Conservation (phyloP, 2,329 filamentous ascomycete genomes). For the Thelonectria olida region DNA sequence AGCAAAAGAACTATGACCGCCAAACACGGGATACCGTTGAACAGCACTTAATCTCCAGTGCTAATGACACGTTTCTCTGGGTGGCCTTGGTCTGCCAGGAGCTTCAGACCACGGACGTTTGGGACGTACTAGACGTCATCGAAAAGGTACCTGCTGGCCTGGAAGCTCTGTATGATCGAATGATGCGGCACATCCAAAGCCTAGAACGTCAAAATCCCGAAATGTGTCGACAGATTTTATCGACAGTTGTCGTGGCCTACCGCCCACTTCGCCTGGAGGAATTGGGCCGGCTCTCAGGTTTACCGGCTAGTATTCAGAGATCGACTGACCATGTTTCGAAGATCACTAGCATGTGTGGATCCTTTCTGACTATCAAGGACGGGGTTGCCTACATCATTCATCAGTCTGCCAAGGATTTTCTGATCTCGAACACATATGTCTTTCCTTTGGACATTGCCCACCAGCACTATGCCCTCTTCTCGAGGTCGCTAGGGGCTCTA, state of each 20-base stretch:
- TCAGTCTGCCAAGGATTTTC: constrained; percentile 54
- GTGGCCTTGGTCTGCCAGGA: constrained; percentile 30
- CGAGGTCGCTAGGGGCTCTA: constrained; percentile 45
- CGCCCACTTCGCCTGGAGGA: too few species aligned
- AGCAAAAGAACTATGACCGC: background rate
- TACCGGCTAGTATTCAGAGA: background rate
- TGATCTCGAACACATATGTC: constrained; percentile 42
- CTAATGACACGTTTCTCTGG: constrained; percentile 47
- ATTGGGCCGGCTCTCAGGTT: too few species aligned
- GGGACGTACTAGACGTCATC: too few species aligned
- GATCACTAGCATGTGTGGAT: too few species aligned
- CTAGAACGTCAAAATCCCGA: too few species aligned
- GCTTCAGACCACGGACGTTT: too few species aligned
- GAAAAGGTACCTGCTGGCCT: too few species aligned
- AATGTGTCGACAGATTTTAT: too few species aligned
- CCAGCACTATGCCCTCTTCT: constrained; percentile 45
- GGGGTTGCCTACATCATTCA: constrained; percentile 48
- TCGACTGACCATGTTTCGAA: too few species aligned
- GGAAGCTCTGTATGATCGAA: too few species aligned
- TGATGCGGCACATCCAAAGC: too few species aligned
- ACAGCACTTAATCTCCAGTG: constrained; percentile 39
- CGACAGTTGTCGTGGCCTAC: too few species aligned
- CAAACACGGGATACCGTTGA: constrained; percentile 14
- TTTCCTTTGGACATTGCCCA: constrained; percentile 39
- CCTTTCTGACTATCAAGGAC: constrained; percentile 48